Evolutionary conservation across 257 asterid species (phyloP).

Genomic region (Lantana camara): DNA sequence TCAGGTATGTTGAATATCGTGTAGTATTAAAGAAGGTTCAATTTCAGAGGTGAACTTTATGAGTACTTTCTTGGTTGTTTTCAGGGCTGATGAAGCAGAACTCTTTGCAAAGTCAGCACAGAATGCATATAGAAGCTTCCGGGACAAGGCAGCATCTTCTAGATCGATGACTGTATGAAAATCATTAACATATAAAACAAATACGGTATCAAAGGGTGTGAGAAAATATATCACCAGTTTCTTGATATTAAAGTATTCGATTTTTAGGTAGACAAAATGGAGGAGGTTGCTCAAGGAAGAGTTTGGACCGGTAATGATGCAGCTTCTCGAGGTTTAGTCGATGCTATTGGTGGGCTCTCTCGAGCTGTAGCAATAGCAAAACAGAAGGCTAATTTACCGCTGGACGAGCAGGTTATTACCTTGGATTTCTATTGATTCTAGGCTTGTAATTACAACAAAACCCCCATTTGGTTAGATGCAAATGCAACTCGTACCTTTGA

Average conservation of each 20-base stretch:
- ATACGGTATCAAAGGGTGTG: neutral
- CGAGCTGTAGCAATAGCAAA: slow-evolving; percentile 96
- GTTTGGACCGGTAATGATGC: slow-evolving; percentile 98
- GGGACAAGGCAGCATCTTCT: slow-evolving; percentile 95
- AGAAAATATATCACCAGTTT: slow-evolving; percentile 16
- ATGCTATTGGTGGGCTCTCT: slow-evolving; percentile 90
- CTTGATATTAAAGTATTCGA: slow-evolving; percentile 26
- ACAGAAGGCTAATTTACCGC: slow-evolving; percentile 85
- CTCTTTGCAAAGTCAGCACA: slow-evolving; percentile 88
- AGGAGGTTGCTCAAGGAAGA: slow-evolving; percentile 98
- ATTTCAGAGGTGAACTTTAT: neutral
- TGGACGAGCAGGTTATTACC: slow-evolving; percentile 65
- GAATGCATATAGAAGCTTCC: slow-evolving; percentile 74
- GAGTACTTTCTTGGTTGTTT: neutral
- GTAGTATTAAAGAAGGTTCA: slow-evolving; percentile 11
- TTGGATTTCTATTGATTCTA: slow-evolving; percentile 10
- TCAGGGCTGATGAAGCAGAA: slow-evolving; percentile 92
- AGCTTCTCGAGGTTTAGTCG: slow-evolving; percentile 83
- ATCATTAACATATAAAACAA: slow-evolving; percentile 22
- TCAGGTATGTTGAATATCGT: slow-evolving; percentile 52
- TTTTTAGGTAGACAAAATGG: slow-evolving; percentile 83
- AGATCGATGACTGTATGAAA: slow-evolving; percentile 89
- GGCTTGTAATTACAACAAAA: neutral
- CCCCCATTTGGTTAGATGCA: no score
- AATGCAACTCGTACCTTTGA: no score